These are phyloP conservation scores for Astrephomene gubernaculifera DNA, from an alignment of 139 green algal species.

Conservation along the genomic window DNA sequence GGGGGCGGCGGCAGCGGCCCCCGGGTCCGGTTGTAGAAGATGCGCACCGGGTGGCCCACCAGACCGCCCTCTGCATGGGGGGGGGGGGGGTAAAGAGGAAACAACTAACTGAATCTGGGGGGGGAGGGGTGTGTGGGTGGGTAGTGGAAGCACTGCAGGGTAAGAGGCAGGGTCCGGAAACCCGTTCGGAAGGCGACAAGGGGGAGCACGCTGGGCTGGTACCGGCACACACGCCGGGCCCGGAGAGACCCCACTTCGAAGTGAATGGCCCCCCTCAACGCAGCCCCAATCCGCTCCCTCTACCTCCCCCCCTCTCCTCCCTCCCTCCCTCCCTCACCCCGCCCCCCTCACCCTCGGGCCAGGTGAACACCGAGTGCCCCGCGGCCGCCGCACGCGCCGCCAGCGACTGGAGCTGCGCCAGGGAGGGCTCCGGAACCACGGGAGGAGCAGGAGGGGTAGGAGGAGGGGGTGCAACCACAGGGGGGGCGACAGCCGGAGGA, in stretches of 20 bases:
- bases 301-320: not conserved
- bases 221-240: not conserved
- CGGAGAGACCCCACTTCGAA: not conserved
- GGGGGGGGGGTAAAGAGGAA: no score
- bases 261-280: not conserved
- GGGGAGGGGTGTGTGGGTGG: not conserved
- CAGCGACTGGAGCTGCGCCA: conserved; percentile 46
- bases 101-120: no score
- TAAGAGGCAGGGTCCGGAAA: not conserved
- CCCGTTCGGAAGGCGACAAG: no score
- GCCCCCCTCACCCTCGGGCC: conserved; percentile 43
- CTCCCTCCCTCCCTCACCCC: not conserved
- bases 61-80: not conserved
- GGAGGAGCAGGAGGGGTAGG: not conserved
- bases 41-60: conserved; percentile 14
- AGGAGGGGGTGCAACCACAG: not conserved
- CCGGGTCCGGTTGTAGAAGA: conserved; percentile 81
- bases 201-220: not conserved
- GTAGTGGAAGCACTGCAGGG: not conserved
- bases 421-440: conserved; percentile 15
- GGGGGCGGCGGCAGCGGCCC: conserved; percentile 66
- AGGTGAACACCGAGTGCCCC: conserved; percentile 50
- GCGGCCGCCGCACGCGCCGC: conserved; percentile 33
- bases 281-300: not conserved
- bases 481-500: conserved; percentile 4